Evolutionary conservation across 305 asterid genomes (phyloP), one percentile per base, ranked within the genome.

Genomic region (Fraxinus greggii): DNA sequence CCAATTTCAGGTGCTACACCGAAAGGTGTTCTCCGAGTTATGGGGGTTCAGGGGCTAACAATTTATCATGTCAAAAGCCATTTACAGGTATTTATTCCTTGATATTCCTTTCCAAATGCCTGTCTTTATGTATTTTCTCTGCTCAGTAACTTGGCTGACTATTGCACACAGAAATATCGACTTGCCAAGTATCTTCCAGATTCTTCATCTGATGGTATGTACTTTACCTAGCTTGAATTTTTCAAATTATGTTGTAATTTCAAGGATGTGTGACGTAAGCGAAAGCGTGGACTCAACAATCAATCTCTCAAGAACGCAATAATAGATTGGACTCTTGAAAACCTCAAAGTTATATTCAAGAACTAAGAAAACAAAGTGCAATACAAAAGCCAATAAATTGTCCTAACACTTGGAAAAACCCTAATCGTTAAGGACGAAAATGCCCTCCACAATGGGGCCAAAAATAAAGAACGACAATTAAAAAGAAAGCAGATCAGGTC

Each of bases 171-270:
- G 99, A 97, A 97, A 88, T 95, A 95, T 88, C 94, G 99, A 82
- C 98, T 97, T 82, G 98, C 98, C 77, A 97, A 97, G 89, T 97
- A 95, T 90, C 97, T 97, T 85, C 99, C 98, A 69, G 99, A 97
- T 88, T 91, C 97, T 76, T 92, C 98, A 75, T 88, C 95, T 79
- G 99, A 97, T 87, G 99, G 99, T 97, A 90, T 76, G 38, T 84
- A 40, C 21, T 81, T 40, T 51, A 28, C 28, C 24, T 29, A 12
- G 40, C 75, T 8, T 76, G 56, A 69, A 31, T 70, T 70, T 45
- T 82, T 78, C 7, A 3, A 77, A 75, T 40, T 72, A 17, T 73
- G 67, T 38, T 15, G 35, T 33, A 69, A 31, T 12, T 59, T 73
- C 36, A 56, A 70, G 73, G 35, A 72, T 76, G 65, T 54, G 10